Evolutionary conservation across 2,329 filamentous ascomycete genomes (phyloP), one percentile per base, ranked within the genome.

Genomic region (Diaporthe amygdali): DNA sequence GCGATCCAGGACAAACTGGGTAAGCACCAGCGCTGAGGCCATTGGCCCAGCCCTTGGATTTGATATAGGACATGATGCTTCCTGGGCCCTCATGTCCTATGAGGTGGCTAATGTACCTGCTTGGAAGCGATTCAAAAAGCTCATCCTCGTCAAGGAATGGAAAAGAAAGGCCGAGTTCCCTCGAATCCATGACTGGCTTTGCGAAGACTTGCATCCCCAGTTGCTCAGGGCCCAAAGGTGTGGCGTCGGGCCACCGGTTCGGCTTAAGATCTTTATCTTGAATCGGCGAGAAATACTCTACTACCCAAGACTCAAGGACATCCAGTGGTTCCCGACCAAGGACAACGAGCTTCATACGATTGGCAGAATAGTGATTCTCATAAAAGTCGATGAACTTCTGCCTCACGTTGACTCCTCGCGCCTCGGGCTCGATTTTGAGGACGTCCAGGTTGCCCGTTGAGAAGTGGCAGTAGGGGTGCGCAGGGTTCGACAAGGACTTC

Each of bases 331-430:
- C 95, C 64, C 92, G 89, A 0, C 95, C 95, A 27, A 98, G 82
- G 5, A 97, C 91, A 46, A 95, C 94, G 63, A 98, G 85, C 85
- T 97, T 97, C 94, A 97, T 97, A 47, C 91, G 89, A 78, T 98
- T 98, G 71, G 95, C 94, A 1, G 95, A 97, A 82, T 98, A 98
- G 78, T 97, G 92, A 77, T 91, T 93, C 74, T 91, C 89, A 80
- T 98, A 94, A 78, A 98, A 98, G 74, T 95, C 92, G 75, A 98
- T 97, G 79, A 98, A 98, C 81, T 95, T 95, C 75, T 94, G 92
- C 61, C 95, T 89, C 32, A 98, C 93, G 80, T 96, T 94, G 76
- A 98, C 89, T 5, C 94, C 94, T 61, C 91, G 86, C 54, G 91
- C 89, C 78, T 96, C 91, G 2, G 95, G 95, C 6, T 92, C 87